These are phyloP conservation scores for Gomphus sp. DNA, from an alignment of 1,284 basidiomycete genomes.

Conservation along the genomic window DNA sequence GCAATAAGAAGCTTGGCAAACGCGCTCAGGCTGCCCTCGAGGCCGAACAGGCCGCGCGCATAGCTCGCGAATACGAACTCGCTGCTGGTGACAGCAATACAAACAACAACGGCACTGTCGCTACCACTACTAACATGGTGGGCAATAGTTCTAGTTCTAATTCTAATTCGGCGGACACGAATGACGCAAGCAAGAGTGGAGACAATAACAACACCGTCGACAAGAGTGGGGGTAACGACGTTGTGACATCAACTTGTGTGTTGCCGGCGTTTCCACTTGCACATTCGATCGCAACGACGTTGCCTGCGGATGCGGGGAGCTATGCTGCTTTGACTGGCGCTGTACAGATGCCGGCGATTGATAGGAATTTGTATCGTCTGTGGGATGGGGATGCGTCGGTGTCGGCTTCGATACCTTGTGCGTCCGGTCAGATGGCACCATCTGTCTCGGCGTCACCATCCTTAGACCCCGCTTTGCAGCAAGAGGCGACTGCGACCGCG, in stretches of 20 bases:
- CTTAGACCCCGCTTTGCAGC: too few species aligned
- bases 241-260: too few species aligned
- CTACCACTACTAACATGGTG: too few species aligned
- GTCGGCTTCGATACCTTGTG: background rate
- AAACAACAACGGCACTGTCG: too few species aligned
- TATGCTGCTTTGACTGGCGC: constrained; percentile 8
- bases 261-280: too few species aligned
- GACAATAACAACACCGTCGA: too few species aligned
- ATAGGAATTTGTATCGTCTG: background rate
- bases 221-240: background rate
- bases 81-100: background rate
- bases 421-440: background rate
- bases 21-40: background rate
- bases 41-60: background rate
- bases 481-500: too few species aligned
- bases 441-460: background rate
- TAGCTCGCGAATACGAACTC: background rate
- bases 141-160: too few species aligned
- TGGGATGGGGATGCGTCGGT: background rate
- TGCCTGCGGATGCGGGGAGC: constrained; percentile 8
- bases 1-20: constrained; percentile 29
- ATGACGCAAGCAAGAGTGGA: too few species aligned
- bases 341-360: background rate
- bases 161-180: too few species aligned
- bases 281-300: background rate